Evolutionary conservation across 1,284 basidiomycete genomes (phyloP).

Genomic region (Irpex sp.): DNA sequence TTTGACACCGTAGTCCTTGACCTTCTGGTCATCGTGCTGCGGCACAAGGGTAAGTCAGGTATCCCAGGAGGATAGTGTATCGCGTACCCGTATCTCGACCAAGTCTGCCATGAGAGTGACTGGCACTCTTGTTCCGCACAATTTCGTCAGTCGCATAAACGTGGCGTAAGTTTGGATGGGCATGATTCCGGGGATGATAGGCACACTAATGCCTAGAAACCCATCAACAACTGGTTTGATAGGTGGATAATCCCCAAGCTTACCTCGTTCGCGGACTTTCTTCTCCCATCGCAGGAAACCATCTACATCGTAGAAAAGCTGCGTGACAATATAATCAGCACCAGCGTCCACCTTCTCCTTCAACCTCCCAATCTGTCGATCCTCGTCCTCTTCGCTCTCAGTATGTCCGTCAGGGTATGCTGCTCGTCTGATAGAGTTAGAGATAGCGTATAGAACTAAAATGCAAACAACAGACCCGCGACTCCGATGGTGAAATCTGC

Average conservation of each 20-base stretch:
- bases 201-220: slow-evolving; percentile 74
- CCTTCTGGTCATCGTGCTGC: slow-evolving; percentile 84
- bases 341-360: slow-evolving; percentile 93
- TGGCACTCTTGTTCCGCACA: slow-evolving; percentile 84
- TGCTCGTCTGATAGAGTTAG: slow-evolving; percentile 23
- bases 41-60: background rate
- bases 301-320: slow-evolving; percentile 95
- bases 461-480: slow-evolving; percentile 47
- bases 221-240: background rate
- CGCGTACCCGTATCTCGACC: slow-evolving; percentile 71
- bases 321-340: slow-evolving; percentile 94
- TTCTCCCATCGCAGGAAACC: slow-evolving; percentile 77
- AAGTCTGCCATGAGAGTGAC: slow-evolving; percentile 62
- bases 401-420: slow-evolving; percentile 94
- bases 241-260: slow-evolving; percentile 16
- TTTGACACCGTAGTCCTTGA: slow-evolving; percentile 85
- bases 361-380: slow-evolving; percentile 72
- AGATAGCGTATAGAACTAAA: slow-evolving; percentile 7
- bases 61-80: background rate
- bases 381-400: slow-evolving; percentile 56
- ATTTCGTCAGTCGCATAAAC: slow-evolving; percentile 86
- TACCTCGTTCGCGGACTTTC: slow-evolving; percentile 69
- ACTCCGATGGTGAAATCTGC: slow-evolving; percentile 91
- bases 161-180: slow-evolving; percentile 96
- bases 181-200: slow-evolving; percentile 96